Conservation (phyloP, 805 yeast species). For the Sugiyamaella chiloensis region DNA sequence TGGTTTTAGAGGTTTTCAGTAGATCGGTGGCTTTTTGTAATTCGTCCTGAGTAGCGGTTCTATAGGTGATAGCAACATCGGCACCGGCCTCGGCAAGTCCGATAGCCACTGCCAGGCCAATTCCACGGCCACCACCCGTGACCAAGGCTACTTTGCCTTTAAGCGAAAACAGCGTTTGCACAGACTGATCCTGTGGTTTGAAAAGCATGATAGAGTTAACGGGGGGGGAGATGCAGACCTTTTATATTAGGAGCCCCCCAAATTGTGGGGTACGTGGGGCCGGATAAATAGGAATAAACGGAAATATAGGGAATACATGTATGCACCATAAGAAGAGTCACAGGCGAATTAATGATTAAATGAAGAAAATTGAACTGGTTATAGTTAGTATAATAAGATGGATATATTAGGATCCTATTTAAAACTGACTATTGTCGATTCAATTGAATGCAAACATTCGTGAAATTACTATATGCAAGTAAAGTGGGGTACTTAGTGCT, state of each 20-base stretch:
- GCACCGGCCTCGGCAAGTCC: conserved; percentile 47
- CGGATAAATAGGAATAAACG: too few species aligned
- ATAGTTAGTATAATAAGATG: too few species aligned
- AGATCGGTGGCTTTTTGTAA: conserved; percentile 28
- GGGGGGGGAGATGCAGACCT: background rate
- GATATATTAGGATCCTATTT: too few species aligned
- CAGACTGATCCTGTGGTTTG: conserved; percentile 2
- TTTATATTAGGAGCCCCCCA: background rate
- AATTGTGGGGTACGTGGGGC: too few species aligned
- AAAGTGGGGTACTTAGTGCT: too few species aligned
- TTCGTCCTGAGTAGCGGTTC: conserved; percentile 6
- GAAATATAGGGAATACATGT: too few species aligned
- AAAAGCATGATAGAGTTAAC: background rate
- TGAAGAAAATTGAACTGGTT: too few species aligned
- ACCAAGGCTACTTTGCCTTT: conserved; percentile 41
- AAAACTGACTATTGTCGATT: too few species aligned
- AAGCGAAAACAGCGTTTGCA: conserved; percentile 38
- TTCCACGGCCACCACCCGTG: conserved; percentile 55
- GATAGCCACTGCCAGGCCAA: conserved; percentile 47
- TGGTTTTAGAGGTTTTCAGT: conserved; percentile 30
- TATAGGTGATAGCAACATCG: conserved; percentile 34
- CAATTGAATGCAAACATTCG: too few species aligned
- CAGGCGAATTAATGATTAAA: too few species aligned
- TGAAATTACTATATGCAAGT: too few species aligned
- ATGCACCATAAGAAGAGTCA: too few species aligned